Evolutionary conservation across 495 filamentous ascomycete genomes (phyloP).

Genomic region (Talaromyces proteolyticus): DNA sequence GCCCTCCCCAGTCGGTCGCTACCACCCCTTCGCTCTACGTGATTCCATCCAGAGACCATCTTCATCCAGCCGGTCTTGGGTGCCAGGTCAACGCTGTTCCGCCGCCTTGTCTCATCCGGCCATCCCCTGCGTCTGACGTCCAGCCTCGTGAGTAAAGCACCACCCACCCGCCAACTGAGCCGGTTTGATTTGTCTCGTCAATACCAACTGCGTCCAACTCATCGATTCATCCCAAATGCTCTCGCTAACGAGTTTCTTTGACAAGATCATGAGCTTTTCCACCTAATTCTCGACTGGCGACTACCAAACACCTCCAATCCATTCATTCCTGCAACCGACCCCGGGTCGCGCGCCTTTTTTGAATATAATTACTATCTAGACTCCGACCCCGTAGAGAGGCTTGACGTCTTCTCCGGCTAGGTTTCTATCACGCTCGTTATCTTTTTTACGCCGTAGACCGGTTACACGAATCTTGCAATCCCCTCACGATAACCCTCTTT

Average conservation of each 20-base stretch:
- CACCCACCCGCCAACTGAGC: not conserved
- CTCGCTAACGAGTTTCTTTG: no score
- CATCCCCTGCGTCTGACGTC: constrained; percentile 7
- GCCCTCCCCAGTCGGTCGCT: no score
- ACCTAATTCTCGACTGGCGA: not conserved
- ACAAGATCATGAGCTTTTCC: not conserved
- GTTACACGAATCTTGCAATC: not conserved
- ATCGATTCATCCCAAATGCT: no score
- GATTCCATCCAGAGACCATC: no score
- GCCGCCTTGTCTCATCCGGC: no score
- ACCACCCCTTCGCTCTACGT: no score
- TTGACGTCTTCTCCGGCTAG: constrained; percentile 6
- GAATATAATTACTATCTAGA: not conserved
- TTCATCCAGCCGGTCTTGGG: no score
- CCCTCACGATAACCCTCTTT: no score
- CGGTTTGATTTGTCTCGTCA: no score
- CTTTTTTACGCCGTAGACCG: constrained; percentile 3
- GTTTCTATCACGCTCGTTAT: constrained; percentile 1
- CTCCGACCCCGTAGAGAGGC: constrained; percentile 1
- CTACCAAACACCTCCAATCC: not conserved
- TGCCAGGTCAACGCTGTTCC: no score
- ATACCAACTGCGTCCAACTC: no score
- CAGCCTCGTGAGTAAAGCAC: not conserved
- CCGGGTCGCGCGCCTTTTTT: not conserved
- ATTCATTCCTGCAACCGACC: not conserved